These are phyloP conservation scores for Colletotrichum tropicicola DNA, from an alignment of 2,329 filamentous ascomycete species.

Conservation along the genomic window DNA sequence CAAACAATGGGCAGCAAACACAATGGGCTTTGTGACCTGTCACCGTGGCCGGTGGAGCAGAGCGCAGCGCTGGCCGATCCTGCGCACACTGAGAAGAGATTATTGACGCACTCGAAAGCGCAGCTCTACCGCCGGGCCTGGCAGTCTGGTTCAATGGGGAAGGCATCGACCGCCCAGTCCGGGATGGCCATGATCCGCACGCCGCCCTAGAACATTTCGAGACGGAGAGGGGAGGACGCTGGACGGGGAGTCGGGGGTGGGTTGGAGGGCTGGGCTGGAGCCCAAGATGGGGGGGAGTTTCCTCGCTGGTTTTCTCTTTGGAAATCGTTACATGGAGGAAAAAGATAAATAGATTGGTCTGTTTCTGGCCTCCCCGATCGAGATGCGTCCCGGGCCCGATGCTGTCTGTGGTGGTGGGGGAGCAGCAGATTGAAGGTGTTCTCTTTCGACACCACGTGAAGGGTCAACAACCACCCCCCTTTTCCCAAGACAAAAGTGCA, in stretches of 20 bases:
- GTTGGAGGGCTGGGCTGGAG: neutral
- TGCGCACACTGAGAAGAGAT: neutral
- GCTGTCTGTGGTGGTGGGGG: neutral
- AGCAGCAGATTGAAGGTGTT: neutral
- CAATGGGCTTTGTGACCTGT: neutral
- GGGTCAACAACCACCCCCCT: neutral
- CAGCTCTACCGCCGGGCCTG: too few species aligned
- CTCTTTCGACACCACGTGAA: slow-evolving; percentile 2
- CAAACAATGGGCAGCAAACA: neutral
- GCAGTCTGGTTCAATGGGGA: neutral
- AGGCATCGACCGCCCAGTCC: neutral
- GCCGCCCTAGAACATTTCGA: too few species aligned
- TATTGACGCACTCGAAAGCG: neutral
- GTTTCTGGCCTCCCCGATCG: too few species aligned
- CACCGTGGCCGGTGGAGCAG: neutral
- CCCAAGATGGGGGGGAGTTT: neutral
- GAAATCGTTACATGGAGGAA: neutral
- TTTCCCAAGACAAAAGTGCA: neutral
- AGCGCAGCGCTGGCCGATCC: neutral
- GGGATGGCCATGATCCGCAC: neutral
- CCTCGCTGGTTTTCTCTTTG: neutral
- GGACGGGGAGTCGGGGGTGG: neutral
- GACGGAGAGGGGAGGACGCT: too few species aligned
- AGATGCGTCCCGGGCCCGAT: too few species aligned
- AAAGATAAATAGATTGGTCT: neutral